Percentiles rank a stretch among this genome's conserved stretches.
phyloP scores from a whole-genome alignment of 1,139 yeast species.

The Scheffersomyces stambukii region DNA sequence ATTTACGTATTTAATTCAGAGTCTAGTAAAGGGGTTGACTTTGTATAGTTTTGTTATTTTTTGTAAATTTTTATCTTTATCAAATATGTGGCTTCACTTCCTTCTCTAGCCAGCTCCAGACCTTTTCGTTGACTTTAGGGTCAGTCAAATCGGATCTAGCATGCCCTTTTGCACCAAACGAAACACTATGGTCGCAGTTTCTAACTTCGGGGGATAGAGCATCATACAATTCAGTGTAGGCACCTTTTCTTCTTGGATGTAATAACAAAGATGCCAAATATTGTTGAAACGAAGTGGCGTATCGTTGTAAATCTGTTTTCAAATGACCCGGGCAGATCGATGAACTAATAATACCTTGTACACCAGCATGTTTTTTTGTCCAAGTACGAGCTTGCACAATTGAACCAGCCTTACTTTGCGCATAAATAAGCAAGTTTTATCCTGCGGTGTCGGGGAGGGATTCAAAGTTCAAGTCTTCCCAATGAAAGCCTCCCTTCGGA shows the following conservation, averaged over 20 bases:
- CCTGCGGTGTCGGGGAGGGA: conserved; percentile 1
- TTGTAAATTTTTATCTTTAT: no score
- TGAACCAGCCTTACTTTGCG: conserved; percentile 45
- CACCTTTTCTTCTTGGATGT: conserved; percentile 11
- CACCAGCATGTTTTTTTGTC: conserved; percentile 26
- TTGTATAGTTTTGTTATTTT: no score
- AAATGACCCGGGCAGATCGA: conserved; percentile 42
- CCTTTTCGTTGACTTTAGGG: conserved; percentile 11
- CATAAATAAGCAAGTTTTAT: conserved; percentile 18
- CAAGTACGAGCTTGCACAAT: conserved; percentile 38
- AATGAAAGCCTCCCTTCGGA: conserved; percentile 36
- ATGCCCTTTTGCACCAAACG: conserved; percentile 1
- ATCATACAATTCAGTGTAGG: conserved; percentile 15
- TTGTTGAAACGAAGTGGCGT: conserved; percentile 29
- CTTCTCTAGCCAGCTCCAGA: conserved; percentile 9
- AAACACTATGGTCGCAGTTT: conserved; percentile 4
- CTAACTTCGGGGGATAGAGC: conserved; percentile 13
- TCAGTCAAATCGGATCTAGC: conserved; percentile 3
- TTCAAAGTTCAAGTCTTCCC: conserved; percentile 26
- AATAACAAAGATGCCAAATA: conserved; percentile 27
- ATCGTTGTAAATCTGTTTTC: conserved; percentile 35
- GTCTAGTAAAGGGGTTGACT: no score
- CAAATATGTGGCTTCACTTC: no score
- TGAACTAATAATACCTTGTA: conserved; percentile 27
- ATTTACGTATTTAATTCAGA: no score